Percentiles rank a stretch among this genome's conserved stretches.
These are phyloP conservation scores for Chlamydomonas reinhardtii DNA, from an alignment of 163 green algal species.

Conservation along the genomic window DNA sequence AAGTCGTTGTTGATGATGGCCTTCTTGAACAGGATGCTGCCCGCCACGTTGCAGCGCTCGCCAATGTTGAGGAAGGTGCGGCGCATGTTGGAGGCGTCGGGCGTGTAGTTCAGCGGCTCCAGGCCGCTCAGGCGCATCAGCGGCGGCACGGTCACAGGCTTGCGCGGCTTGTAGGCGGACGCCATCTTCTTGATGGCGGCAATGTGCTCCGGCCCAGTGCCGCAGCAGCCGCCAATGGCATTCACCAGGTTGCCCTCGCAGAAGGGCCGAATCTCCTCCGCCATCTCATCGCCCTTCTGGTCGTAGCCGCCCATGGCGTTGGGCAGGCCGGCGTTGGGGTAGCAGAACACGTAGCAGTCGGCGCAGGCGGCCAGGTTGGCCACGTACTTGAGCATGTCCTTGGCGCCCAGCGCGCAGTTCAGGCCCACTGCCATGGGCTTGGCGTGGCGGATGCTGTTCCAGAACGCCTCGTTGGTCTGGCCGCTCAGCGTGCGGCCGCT, in stretches of 20 bases:
- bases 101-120: slow-evolving; percentile 95
- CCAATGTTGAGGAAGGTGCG: slow-evolving; percentile 96
- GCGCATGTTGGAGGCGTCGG: slow-evolving; percentile 81
- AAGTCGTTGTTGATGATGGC: slow-evolving; percentile 95
- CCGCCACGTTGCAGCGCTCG: slow-evolving; percentile 98
- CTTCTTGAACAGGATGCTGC: slow-evolving; percentile 98
- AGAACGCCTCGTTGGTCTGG: slow-evolving; percentile 99
- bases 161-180: slow-evolving; percentile 74
- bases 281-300: slow-evolving; percentile 95
- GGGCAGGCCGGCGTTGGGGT: slow-evolving; percentile 98
- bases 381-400: slow-evolving; percentile 96
- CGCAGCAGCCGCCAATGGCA: slow-evolving; percentile 96
- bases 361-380: slow-evolving; percentile 90
- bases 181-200: slow-evolving; percentile 77
- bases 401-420: slow-evolving; percentile 97
- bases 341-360: slow-evolving; percentile 98
- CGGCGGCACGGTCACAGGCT: slow-evolving; percentile 69
- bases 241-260: slow-evolving; percentile 93
- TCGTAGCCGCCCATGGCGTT: slow-evolving; percentile 99
- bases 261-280: slow-evolving; percentile 93
- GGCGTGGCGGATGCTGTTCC: slow-evolving; percentile 94
- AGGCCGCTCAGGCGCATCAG: slow-evolving; percentile 93
- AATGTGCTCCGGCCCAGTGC: slow-evolving; percentile 94
- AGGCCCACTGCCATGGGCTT: slow-evolving; percentile 95
- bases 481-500: slow-evolving; percentile 95